These are phyloP conservation scores for Phytophthora lateralis DNA, from an alignment of 352 stramenopile species.

Conservation along the genomic window DNA sequence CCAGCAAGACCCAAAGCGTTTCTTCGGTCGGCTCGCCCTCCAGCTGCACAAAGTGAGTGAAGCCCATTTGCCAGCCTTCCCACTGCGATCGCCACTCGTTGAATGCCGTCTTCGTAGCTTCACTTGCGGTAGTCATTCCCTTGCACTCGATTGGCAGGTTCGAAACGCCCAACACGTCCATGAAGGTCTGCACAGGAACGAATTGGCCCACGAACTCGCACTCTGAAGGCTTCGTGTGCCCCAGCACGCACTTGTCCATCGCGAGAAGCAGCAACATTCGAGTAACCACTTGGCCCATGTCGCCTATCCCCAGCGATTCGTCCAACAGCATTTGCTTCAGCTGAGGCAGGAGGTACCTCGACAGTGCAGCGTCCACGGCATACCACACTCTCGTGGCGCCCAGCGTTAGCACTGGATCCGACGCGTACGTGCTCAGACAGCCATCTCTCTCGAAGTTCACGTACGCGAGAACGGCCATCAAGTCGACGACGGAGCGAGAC, in stretches of 20 bases:
- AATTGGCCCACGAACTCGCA: background rate
- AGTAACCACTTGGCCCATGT: background rate
- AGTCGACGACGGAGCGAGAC: background rate
- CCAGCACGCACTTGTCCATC: conserved; percentile 4
- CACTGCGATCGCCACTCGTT: background rate
- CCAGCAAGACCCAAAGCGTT: conserved; percentile 4
- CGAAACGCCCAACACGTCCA: background rate
- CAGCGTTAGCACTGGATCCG: conserved; percentile 2
- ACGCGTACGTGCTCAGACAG: background rate
- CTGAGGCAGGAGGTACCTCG: background rate
- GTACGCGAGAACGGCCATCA: conserved; percentile 3
- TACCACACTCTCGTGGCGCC: conserved; percentile 1
- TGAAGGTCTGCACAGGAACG: background rate
- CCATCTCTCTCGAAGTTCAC: background rate
- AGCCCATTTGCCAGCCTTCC: background rate
- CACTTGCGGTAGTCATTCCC: background rate
- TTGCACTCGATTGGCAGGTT: background rate
- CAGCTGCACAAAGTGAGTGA: background rate
- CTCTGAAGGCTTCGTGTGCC: background rate
- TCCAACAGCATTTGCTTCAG: background rate
- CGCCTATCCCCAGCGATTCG: background rate
- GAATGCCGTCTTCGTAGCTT: background rate
- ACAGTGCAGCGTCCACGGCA: background rate
- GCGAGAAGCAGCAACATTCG: conserved; percentile 6
- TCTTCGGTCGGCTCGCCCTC: background rate